These are phyloP conservation scores for Daldinia loculata DNA, from an alignment of 495 filamentous ascomycete genomes.

Conservation along the genomic window DNA sequence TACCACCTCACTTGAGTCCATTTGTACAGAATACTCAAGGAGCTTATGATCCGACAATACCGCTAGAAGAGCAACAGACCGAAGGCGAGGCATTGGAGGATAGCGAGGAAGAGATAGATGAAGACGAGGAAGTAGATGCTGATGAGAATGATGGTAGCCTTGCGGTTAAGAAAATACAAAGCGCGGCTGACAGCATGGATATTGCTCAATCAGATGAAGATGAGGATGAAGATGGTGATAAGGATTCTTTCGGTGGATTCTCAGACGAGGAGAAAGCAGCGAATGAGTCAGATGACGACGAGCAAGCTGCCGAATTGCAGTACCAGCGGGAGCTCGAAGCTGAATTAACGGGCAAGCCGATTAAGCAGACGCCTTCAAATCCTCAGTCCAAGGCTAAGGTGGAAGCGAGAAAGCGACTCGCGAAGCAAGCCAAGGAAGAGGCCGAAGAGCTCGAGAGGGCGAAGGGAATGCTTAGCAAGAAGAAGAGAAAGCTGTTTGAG, in stretches of 20 bases:
- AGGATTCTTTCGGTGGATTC: constrained; percentile 54
- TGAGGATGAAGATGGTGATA: constrained; percentile 46
- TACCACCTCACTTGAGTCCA: constrained; percentile 94
- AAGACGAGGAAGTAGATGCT: constrained; percentile 55
- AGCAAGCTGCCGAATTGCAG: constrained; percentile 57
- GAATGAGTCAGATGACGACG: constrained; percentile 58
- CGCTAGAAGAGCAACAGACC: constrained; percentile 80
- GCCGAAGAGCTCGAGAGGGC: constrained; percentile 84
- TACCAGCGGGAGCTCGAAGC: constrained; percentile 92
- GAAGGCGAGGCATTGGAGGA: constrained; percentile 78
- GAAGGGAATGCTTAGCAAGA: constrained; percentile 93
- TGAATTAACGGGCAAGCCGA: constrained; percentile 69
- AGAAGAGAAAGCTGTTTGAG: constrained; percentile 88
- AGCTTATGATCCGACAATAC: constrained; percentile 85
- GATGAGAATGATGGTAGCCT: constrained; percentile 49
- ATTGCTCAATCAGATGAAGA: constrained; percentile 57
- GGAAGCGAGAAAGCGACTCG: constrained; percentile 71
- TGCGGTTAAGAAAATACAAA: constrained; percentile 55
- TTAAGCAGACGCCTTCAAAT: constrained; percentile 55
- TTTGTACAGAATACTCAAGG: constrained; percentile 89
- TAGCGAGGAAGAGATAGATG: constrained; percentile 65
- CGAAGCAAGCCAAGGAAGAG: constrained; percentile 74
- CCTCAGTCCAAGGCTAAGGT: constrained; percentile 67
- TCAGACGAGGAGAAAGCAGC: constrained; percentile 51
- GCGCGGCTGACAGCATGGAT: constrained; percentile 53